These are phyloP conservation scores for Jatropha podagrica DNA, from an alignment of 441 rosid species.

Conservation along the genomic window DNA sequence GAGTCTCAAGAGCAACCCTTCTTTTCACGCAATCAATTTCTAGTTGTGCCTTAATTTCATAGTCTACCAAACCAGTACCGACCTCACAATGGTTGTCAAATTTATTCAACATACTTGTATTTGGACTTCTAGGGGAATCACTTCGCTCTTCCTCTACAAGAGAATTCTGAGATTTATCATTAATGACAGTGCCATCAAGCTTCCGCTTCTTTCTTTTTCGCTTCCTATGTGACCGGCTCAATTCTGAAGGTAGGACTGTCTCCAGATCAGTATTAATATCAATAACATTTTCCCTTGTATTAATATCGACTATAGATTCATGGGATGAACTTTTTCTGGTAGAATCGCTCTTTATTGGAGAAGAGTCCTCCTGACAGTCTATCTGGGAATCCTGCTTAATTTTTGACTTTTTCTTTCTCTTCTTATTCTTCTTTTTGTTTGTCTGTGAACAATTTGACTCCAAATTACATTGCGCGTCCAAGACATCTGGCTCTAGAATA, in stretches of 20 bases:
- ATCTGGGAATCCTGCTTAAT: background rate
- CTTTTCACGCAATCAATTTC: background rate
- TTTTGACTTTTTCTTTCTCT: background rate
- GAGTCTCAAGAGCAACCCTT: background rate
- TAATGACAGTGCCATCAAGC: constrained; percentile 7
- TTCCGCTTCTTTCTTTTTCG: constrained; percentile 13
- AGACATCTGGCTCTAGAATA: constrained; percentile 6
- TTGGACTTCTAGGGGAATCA: constrained; percentile 13
- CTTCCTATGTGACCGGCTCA: background rate
- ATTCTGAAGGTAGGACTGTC: background rate
- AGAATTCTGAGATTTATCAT: background rate
- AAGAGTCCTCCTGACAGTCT: background rate
- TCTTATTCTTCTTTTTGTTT: constrained; percentile 12
- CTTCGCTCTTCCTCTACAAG: constrained; percentile 11
- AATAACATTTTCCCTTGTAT: background rate
- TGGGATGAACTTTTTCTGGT: background rate
- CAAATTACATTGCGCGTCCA: constrained; percentile 7
- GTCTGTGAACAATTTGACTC: constrained; percentile 1
- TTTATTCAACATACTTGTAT: background rate
- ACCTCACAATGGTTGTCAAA: background rate
- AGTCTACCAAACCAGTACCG: background rate
- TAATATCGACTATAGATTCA: background rate
- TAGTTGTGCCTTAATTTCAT: background rate
- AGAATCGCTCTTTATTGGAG: background rate
- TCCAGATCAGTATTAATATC: background rate